Percentiles rank a stretch among this genome's conserved stretches.
Evolutionary conservation across 2,329 filamentous ascomycete species (phyloP).

Genomic region (Aspergillus piperis): DNA sequence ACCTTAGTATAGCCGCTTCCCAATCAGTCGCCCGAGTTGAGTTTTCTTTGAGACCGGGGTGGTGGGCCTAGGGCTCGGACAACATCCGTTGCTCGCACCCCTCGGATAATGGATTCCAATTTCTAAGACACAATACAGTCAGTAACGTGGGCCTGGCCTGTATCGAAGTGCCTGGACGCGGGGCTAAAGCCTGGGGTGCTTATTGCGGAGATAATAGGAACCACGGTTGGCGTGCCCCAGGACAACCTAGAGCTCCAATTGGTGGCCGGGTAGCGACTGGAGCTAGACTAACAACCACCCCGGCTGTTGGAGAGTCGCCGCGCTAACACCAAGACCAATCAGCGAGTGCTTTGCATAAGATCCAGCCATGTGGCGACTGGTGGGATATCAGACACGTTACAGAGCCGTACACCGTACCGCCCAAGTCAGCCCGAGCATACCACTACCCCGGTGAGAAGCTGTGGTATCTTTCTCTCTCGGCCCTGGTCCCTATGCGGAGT

Average conservation of each 20-base stretch:
- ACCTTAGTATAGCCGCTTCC: background rate
- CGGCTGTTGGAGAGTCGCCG: background rate
- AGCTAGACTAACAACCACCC: background rate
- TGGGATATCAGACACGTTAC: constrained; percentile 1
- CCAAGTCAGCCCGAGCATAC: background rate
- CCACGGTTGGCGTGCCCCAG: constrained; percentile 1
- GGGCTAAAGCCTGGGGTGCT: constrained; percentile 4
- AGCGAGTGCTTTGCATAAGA: background rate
- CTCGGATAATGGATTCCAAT: background rate
- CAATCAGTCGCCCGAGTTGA: background rate
- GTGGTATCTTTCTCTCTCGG: background rate
- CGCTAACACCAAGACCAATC: background rate
- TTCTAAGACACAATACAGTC: background rate
- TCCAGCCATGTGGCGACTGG: background rate
- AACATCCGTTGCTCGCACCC: background rate
- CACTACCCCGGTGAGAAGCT: background rate
- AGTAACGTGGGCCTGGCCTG: background rate
- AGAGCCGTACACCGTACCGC: background rate
- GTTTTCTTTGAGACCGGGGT: background rate
- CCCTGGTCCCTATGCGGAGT: background rate
- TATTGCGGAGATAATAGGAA: constrained; percentile 2
- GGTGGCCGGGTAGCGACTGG: background rate
- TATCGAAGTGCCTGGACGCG: background rate
- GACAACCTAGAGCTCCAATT: background rate
- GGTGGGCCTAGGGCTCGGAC: background rate